A percentile compares a stretch with the other conserved stretches of the same genome.
These are phyloP conservation scores for Hemisphaericaspora xylofermentans DNA, from an alignment of 1,139 yeast species.

Conservation along the genomic window DNA sequence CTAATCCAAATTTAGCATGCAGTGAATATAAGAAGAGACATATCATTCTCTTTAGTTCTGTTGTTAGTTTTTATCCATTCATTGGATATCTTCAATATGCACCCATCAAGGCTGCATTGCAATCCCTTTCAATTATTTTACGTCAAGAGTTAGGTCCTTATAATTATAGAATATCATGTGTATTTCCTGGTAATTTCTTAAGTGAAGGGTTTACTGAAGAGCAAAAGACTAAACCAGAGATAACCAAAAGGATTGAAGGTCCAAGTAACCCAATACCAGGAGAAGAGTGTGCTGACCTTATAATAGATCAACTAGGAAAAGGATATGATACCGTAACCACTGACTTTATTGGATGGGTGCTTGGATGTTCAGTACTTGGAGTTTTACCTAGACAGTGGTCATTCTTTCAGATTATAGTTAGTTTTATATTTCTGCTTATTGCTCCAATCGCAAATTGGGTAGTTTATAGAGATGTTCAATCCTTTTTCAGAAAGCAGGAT, in stretches of 20 bases:
- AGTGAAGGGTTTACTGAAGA: conserved; percentile 88
- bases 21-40: conserved; percentile 44
- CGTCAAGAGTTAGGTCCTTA: conserved; percentile 79
- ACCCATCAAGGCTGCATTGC: conserved; percentile 82
- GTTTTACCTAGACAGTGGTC: conserved; percentile 65
- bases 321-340: conserved; percentile 82
- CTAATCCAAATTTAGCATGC: conserved; percentile 9
- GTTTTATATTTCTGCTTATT: conserved; percentile 54
- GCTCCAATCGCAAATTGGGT: conserved; percentile 62
- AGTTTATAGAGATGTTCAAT: conserved; percentile 54
- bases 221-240: conserved; percentile 79
- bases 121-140: conserved; percentile 69
- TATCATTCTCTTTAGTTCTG: conserved; percentile 76
- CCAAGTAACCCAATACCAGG: conserved; percentile 70
- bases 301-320: conserved; percentile 53
- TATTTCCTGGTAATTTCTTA: conserved; percentile 85
- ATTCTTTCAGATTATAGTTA: conserved; percentile 48
- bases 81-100: conserved; percentile 91
- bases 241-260: conserved; percentile 84
- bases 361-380: conserved; percentile 70
- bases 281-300: conserved; percentile 61
- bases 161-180: conserved; percentile 58
- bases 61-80: conserved; percentile 79
- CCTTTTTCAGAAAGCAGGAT: conserved; percentile 13
- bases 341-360: conserved; percentile 82